Evolutionary conservation across 371 early-diverging fungal genomes (phyloP).

Genomic region (Syncephalastrum contaminatum): DNA sequence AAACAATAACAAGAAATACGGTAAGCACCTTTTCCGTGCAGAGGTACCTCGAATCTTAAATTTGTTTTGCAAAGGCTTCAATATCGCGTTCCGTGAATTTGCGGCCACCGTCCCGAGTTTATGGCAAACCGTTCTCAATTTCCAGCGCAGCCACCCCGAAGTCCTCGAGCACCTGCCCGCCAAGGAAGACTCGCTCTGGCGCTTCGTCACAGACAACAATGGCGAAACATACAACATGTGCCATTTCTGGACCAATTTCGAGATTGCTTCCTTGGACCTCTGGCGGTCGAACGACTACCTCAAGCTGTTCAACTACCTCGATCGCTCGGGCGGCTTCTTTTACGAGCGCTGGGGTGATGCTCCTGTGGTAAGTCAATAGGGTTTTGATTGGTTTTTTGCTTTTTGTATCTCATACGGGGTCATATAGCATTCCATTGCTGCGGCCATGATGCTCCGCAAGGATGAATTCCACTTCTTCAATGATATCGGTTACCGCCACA

Average conservation of each 20-base stretch:
- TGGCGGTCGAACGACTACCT: slow-evolving; percentile 77
- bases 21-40: slow-evolving; percentile 19
- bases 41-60: slow-evolving; percentile 22
- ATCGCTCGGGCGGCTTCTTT: slow-evolving; percentile 89
- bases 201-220: slow-evolving; percentile 41
- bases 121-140: slow-evolving; percentile 61
- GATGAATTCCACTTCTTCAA: slow-evolving; percentile 89
- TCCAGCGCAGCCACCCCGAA: slow-evolving; percentile 44
- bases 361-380: no score
- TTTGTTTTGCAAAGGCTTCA: slow-evolving; percentile 52
- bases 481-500: slow-evolving; percentile 69
- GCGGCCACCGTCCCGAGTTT: slow-evolving; percentile 73
- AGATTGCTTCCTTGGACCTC: slow-evolving; percentile 81
- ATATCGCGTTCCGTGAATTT: slow-evolving; percentile 73
- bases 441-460: slow-evolving; percentile 75
- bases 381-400: no score
- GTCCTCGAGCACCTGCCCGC: slow-evolving; percentile 29
- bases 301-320: slow-evolving; percentile 80
- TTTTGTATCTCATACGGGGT: no score
- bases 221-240: slow-evolving; percentile 58
- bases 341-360: slow-evolving; percentile 59
- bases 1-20: slow-evolving; percentile 78
- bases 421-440: slow-evolving; percentile 79
- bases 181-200: slow-evolving; percentile 36
- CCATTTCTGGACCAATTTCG: slow-evolving; percentile 75